phyloP scores from a whole-genome alignment of 1,139 yeast genomes.

The Zygoascus sp. region DNA sequence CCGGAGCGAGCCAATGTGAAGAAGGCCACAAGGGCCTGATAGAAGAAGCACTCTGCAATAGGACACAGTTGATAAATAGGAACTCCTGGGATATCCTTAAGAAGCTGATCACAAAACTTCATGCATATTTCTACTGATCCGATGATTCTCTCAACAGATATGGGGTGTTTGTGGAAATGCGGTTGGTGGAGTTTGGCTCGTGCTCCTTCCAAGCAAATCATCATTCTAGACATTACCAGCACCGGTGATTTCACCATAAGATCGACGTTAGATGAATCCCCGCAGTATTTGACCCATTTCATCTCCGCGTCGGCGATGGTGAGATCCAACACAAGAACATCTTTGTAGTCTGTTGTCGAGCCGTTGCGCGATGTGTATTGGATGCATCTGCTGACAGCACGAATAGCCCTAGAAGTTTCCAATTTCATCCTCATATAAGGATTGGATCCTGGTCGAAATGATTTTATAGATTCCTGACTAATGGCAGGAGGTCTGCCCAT shows the following conservation, averaged over 20 bases:
- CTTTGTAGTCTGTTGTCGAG: background rate
- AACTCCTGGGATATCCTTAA: background rate
- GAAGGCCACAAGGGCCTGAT: conserved; percentile 8
- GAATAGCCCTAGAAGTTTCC: conserved; percentile 2
- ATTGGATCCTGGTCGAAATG: background rate
- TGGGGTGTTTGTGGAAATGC: conserved; percentile 6
- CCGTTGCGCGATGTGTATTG: background rate
- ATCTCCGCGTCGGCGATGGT: background rate
- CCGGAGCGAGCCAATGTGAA: background rate
- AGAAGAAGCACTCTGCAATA: conserved; percentile 10
- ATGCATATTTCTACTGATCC: background rate
- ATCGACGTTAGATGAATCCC: background rate
- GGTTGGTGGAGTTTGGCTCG: conserved; percentile 10
- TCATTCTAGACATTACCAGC: conserved; percentile 2
- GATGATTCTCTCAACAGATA: conserved; percentile 8
- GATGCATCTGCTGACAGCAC: background rate
- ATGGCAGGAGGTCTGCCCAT: conserved; percentile 9
- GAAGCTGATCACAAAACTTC: background rate
- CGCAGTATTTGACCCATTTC: conserved; percentile 4
- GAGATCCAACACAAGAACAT: background rate
- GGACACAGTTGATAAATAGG: conserved; percentile 10
- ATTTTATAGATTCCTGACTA: background rate
- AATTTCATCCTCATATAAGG: background rate
- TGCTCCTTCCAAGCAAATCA: conserved; percentile 5
- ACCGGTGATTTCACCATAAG: background rate